These are phyloP conservation scores for Fusarium sambucinum DNA, from an alignment of 2,329 filamentous ascomycete species.

Conservation along the genomic window DNA sequence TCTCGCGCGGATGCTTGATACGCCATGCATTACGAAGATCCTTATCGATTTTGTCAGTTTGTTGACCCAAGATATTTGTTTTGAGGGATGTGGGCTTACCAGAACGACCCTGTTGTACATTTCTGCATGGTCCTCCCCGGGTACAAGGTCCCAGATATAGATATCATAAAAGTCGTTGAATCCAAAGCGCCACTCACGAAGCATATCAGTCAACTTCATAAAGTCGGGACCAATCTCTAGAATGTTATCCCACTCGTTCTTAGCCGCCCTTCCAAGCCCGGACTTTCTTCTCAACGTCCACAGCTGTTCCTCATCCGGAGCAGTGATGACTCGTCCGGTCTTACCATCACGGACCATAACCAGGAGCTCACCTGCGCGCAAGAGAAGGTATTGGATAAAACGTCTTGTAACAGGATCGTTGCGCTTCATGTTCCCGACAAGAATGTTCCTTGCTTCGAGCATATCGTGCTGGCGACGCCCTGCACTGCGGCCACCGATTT, in stretches of 20 bases:
- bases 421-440: slow-evolving; percentile 49
- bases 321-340: slow-evolving; percentile 48
- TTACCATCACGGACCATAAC: slow-evolving; percentile 49
- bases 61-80: fast-evolving
- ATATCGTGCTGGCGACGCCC: slow-evolving; percentile 45
- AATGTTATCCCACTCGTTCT: slow-evolving; percentile 44
- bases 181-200: slow-evolving; percentile 46
- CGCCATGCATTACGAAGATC: slow-evolving; percentile 48
- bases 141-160: slow-evolving; percentile 48
- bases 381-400: slow-evolving; percentile 48
- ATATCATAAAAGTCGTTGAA: slow-evolving; percentile 50
- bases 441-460: slow-evolving; percentile 46
- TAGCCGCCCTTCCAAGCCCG: slow-evolving; percentile 46
- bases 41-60: slow-evolving; percentile 26
- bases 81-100: slow-evolving; percentile 2
- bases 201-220: slow-evolving; percentile 42
- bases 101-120: slow-evolving; percentile 40
- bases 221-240: slow-evolving; percentile 44
- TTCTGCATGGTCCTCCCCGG: slow-evolving; percentile 23
- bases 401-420: slow-evolving; percentile 47
- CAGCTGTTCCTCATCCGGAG: slow-evolving; percentile 41
- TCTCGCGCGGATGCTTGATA: slow-evolving; percentile 38
- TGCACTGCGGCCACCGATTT: slow-evolving; percentile 39
- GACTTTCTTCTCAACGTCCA: slow-evolving; percentile 47
- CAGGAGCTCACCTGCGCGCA: slow-evolving; percentile 46